These are phyloP conservation scores for Ceratobasidium sp. DNA, from an alignment of 1,284 basidiomycete genomes.

Conservation along the genomic window DNA sequence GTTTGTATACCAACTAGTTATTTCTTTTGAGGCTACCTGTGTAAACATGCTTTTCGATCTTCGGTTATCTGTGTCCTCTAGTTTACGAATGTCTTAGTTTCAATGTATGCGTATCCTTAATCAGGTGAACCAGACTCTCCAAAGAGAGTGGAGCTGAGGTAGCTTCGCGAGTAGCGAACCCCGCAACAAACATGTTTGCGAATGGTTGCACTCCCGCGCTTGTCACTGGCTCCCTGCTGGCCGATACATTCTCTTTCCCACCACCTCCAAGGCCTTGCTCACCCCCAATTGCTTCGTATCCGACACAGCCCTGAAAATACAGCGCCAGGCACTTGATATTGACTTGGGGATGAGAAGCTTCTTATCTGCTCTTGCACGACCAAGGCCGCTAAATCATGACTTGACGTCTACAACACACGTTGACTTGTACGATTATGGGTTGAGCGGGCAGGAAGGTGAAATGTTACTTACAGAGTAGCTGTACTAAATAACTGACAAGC, in stretches of 20 bases:
- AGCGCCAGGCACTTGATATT: neutral
- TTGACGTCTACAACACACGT: constrained; percentile 39
- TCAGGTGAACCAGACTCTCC: too few relatives aligned
- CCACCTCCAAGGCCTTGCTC: neutral
- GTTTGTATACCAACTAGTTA: neutral
- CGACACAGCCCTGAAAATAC: neutral
- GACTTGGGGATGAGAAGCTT: constrained; percentile 21
- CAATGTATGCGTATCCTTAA: constrained; percentile 19
- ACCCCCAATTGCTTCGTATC: neutral
- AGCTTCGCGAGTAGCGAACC: too few relatives aligned
- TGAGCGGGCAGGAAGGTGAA: constrained; percentile 36
- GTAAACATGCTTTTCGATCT: constrained; percentile 4
- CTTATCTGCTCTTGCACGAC: constrained; percentile 21
- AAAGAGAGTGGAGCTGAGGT: neutral
- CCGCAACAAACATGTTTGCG: neutral
- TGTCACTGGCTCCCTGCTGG: neutral
- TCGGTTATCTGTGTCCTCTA: neutral
- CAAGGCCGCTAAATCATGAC: constrained; percentile 2
- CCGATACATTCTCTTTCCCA: neutral
- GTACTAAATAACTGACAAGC: neutral
- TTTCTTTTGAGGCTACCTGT: constrained; percentile 11
- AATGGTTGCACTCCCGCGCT: neutral
- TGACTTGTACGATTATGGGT: constrained; percentile 37
- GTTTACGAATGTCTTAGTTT: neutral
- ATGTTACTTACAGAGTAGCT: neutral